Conservation (phyloP, 2,329 filamentous ascomycete genomes). For the Diaporthe caulivora region DNA sequence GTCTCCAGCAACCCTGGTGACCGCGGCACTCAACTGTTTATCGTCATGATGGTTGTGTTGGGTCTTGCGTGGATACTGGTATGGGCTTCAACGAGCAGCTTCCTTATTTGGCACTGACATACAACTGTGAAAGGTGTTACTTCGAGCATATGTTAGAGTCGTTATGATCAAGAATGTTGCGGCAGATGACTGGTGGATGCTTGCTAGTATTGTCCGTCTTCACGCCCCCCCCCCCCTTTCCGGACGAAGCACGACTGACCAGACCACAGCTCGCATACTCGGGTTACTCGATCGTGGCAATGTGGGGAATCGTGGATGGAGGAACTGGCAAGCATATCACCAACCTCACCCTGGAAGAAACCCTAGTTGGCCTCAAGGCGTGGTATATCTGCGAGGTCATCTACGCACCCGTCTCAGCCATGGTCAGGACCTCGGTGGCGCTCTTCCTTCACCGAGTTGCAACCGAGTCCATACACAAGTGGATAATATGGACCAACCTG, state of each 20-base stretch:
- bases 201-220: constrained; percentile 56
- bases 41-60: constrained; percentile 19
- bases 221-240: not conserved
- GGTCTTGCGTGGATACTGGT: constrained; percentile 31
- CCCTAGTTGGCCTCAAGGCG: constrained; percentile 47
- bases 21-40: constrained; percentile 21
- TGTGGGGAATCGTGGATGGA: constrained; percentile 49
- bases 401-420: constrained; percentile 55
- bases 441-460: constrained; percentile 57
- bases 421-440: constrained; percentile 56
- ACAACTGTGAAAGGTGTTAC: constrained; percentile 43
- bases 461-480: constrained; percentile 48
- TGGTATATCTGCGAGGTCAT: constrained; percentile 57
- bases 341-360: constrained; percentile 42
- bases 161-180: constrained; percentile 57
- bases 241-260: constrained; percentile 14
- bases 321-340: constrained; percentile 47
- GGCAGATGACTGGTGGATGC: constrained; percentile 62
- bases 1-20: not conserved
- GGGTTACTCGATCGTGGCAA: constrained; percentile 47
- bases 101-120: not conserved
- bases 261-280: constrained; percentile 51
- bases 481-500: constrained; percentile 49
- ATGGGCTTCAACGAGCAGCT: not conserved
- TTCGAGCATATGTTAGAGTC: constrained; percentile 60